Conservation (phyloP, 2,329 filamentous ascomycete species). For the Herpotrichia juniperi region DNA sequence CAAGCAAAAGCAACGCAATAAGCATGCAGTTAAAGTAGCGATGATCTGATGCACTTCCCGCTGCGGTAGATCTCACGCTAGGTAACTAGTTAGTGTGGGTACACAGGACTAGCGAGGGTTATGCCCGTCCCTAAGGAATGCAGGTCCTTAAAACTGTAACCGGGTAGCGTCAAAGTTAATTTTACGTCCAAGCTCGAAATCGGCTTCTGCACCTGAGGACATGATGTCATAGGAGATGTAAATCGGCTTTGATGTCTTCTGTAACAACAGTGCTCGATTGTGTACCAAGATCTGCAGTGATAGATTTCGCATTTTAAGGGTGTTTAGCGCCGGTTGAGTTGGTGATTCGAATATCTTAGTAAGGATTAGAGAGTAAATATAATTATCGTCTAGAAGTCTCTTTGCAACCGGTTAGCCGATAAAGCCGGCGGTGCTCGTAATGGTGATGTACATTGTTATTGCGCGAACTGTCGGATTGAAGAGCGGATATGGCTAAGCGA, state of each 20-base stretch:
- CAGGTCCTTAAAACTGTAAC: too few relatives aligned
- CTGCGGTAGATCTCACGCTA: too few relatives aligned
- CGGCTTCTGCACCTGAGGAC: slow-evolving; percentile 65
- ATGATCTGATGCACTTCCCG: too few relatives aligned
- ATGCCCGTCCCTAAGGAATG: too few relatives aligned
- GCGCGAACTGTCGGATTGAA: too few relatives aligned
- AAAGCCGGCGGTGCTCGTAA: slow-evolving; percentile 67
- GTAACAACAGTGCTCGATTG: slow-evolving; percentile 13
- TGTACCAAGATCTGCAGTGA: slow-evolving; percentile 58
- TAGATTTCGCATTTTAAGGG: slow-evolving; percentile 48
- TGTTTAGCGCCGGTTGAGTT: slow-evolving; percentile 51
- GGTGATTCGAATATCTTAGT: slow-evolving; percentile 62
- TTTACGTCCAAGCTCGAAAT: slow-evolving; percentile 61
- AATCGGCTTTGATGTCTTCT: slow-evolving; percentile 17
- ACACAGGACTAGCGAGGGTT: background rate
- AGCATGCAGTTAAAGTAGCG: too few relatives aligned
- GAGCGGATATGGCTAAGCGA: too few relatives aligned
- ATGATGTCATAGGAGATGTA: slow-evolving; percentile 70
- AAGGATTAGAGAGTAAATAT: slow-evolving; percentile 53
- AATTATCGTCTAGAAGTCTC: slow-evolving; percentile 56
- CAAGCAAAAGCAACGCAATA: too few relatives aligned
- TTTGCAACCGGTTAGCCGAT: slow-evolving; percentile 64
- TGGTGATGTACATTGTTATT: slow-evolving; percentile 53
- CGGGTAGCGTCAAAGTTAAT: slow-evolving; percentile 66
- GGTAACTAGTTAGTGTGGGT: too few relatives aligned